Evolutionary conservation across 1,139 yeast genomes (phyloP), one percentile per base, ranked within the genome.

Genomic region (Geotrichum bryndzae): DNA sequence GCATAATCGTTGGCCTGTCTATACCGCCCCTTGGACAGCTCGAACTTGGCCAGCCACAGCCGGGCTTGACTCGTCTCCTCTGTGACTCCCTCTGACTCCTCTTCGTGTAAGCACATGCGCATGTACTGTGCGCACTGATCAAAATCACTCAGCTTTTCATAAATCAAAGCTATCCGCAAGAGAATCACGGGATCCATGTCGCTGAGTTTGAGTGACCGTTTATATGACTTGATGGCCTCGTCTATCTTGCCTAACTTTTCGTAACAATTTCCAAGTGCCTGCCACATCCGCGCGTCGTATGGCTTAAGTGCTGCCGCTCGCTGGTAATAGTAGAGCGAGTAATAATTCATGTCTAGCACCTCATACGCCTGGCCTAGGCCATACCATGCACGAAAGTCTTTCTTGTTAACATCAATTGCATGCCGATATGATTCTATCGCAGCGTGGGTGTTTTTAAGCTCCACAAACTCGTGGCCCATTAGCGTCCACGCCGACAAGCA

Each of bases 381-480:
- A 74, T 94, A 94, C 99, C 99, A 95, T 0, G 99, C 99, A 60
- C 97, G 80, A 73, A 89, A 95, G 73, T 95, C 99, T 70, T 88
- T 87, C 54, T 86, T 84, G 69, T 90, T 90, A 7, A 92, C 87
- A 72, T 91, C 94, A 10, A 92, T 96, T 0, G 99, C 99, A 58
- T 96, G 79, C 67, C 99, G 79, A 72, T 95, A 95, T 61, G 96
- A 87, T 76, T 94, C 98, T 60, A 95, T 94, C 0, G 99, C 99
- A 0, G 99, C 98, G 73, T 95, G 97, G 0, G 97, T 88, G 74
- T 95, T 95, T 70, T 94, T 92, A 68, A 94, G 80, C 73, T 95
- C 99, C 13, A 95, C 96, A 77, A 90, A 95, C 75, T 95, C 99
- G 75, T 95, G 99, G 13, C 99, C 99, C 97, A 95, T 92, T 63